Base-by-base conservation (phyloP, 2,329 filamentous ascomycete species). In the Pleoardoris graminearum region DNA sequence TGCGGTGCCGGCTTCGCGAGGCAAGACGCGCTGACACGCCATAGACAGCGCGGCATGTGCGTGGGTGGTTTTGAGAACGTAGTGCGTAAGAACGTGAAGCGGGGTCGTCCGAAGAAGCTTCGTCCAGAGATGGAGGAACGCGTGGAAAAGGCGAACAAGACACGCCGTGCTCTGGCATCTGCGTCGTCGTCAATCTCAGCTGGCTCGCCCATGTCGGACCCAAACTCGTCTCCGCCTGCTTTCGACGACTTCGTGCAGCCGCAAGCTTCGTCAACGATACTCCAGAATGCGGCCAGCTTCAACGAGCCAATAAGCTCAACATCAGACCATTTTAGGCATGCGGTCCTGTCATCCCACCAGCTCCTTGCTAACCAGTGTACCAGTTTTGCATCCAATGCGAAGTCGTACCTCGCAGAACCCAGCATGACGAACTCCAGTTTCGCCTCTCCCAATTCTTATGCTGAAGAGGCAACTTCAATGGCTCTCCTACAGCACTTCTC, bases 11-110 rank as follows among this genome's bases (percentile, higher is more conserved):
- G 88, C 61, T 99, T 99, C 71, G 93, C 93, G 29, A 86, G 94
- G 51, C 93, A 97, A 68, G 94, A 99, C 72, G 94, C 94, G 14
- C 82, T 99, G 48, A 97, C 94, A 19, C 85, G 94, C 50, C 94
- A 99, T 72, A 86, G 92, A 48, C 94, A 97, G 74, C 87, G 94
- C 35, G 94, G 93, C 49, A 96, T 97, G 90, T 99, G 94, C 74
- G 88, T 94, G 51, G 94, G 94, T 50, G 93, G 91, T 4, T 95
- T 97, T 65, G 91, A 96, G 58, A 92, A 92, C 33, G 81, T 85
- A 44, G 82, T 87, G 23, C 83, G 85, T 68, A 86, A 86, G 70
- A 81, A 82, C 29, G 82, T 82, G 32, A 88, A 88, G 74, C 84
- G 87, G 54, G 85, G 85, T 43, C 77, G 85, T 37, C 85, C 85